Base-by-base conservation (phyloP, 2,329 filamentous ascomycete species). In the Claviceps capensis region DNA sequence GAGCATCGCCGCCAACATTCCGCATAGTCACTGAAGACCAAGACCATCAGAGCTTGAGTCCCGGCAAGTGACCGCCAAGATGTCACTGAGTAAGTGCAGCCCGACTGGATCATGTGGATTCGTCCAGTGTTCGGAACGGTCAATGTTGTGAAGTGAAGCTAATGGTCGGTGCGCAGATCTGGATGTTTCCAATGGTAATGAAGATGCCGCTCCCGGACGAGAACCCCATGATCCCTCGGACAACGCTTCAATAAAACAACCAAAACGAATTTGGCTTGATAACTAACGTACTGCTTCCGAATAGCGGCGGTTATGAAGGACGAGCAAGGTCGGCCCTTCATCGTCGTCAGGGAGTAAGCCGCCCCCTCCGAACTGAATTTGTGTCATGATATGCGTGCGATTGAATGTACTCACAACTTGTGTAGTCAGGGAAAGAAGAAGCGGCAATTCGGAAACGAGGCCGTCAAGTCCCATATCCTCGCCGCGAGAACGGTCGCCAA, bases 401-500 rank as follows among this genome's bases (percentile, higher is more conserved):
- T 34, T 17, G 19, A n/a, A 6, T 46, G 43, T 53, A 30, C 59
- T 65, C 55, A 62, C 57, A 56, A 52, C 45, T 48, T 48, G 50
- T 52, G 42, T 62, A 95, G 89, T 68, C 93, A 98, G 72, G 91
- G 91, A 67, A 95, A 83, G 75, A 98, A 97, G 82, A 95, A 89
- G 80, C 84, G 93, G 69, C 87, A 93, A 65, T 91, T 93, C 69
- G 93, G 93, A 64, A 96, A 85, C 69, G 93, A 98, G 66, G 93
- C 93, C 50, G 88, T 98, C 69, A 98, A 98, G 73, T 88, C 89
- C 63, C 94, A 98, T 73, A 98, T 98, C 63, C 82, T 97, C 63
- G 91, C 93, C 55, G 94, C 94, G 52, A 84, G 90, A 67, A 97
- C 93, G 53, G 90, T 98, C 61, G 86, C 93, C 61, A 95, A 89